Evolutionary conservation across 192 early-diverging fungal genomes (phyloP).

Genomic region (Dissophora globulifera): DNA sequence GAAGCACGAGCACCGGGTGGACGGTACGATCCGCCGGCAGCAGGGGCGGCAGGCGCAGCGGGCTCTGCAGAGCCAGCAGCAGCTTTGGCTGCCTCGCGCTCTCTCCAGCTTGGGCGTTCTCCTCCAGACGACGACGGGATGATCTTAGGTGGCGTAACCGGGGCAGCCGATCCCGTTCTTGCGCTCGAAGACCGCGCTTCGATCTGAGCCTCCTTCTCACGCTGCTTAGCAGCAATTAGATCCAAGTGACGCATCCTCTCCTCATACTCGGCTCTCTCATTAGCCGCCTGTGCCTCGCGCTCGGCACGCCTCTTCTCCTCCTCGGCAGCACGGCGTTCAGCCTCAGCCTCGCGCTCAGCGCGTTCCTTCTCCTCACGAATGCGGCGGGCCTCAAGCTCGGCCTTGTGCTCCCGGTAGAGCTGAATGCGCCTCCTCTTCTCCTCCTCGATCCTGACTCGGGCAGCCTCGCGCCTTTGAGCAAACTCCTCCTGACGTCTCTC

Average conservation of each 20-base stretch:
- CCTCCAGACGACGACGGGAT: slow-evolving; percentile 41
- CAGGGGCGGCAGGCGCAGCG: slow-evolving; percentile 22
- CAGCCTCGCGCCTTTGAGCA: slow-evolving; percentile 63
- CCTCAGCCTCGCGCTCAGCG: slow-evolving; percentile 55
- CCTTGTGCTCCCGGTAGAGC: slow-evolving; percentile 64
- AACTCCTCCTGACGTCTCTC: slow-evolving; percentile 67
- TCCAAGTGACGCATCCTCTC: slow-evolving; percentile 55
- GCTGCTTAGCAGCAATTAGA: slow-evolving; percentile 59
- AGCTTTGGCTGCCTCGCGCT: slow-evolving; percentile 36
- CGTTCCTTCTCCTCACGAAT: slow-evolving; percentile 56
- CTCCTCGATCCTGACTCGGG: slow-evolving; percentile 70
- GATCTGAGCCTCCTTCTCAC: slow-evolving; percentile 60
- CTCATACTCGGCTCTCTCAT: slow-evolving; percentile 55
- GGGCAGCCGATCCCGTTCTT: slow-evolving; percentile 36
- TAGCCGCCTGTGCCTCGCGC: slow-evolving; percentile 54
- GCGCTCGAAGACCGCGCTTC: slow-evolving; percentile 53
- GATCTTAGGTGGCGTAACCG: slow-evolving; percentile 33
- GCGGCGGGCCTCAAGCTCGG: slow-evolving; percentile 55
- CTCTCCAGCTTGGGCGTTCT: slow-evolving; percentile 47
- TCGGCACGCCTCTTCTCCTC: slow-evolving; percentile 63
- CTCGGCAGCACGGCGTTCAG: slow-evolving; percentile 43
- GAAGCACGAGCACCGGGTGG: slow-evolving; percentile 32
- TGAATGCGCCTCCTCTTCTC: slow-evolving; percentile 80
- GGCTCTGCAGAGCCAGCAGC: no score
- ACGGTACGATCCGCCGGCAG: slow-evolving; percentile 33